phyloP scores from a whole-genome alignment of 768 basidiomycete genomes.

The Serendipita vermifera region DNA sequence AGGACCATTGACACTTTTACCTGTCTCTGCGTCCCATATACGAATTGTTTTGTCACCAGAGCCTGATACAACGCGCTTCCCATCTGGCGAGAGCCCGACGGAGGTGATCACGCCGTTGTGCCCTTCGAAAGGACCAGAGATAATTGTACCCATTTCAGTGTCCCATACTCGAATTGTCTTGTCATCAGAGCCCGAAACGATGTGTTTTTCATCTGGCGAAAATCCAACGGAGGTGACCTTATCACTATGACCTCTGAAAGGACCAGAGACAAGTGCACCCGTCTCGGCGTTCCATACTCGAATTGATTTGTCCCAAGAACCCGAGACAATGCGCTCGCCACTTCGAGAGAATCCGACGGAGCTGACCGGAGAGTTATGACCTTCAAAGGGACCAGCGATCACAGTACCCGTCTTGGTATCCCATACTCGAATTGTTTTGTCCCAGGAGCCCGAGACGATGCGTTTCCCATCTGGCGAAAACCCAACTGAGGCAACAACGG shows the following conservation, averaged over 20 bases:
- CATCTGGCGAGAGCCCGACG: constrained; percentile 32
- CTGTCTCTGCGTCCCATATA: constrained; percentile 34
- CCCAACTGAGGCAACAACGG: neutral
- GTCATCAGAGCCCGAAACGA: neutral
- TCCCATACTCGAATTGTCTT: neutral
- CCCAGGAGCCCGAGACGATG: neutral
- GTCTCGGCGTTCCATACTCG: neutral
- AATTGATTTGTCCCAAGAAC: neutral
- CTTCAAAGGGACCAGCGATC: neutral
- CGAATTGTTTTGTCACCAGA: constrained; percentile 33
- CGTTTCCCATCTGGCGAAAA: neutral
- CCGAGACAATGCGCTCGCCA: neutral
- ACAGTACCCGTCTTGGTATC: neutral
- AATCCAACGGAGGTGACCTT: neutral
- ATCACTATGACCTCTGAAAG: neutral
- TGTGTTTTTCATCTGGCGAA: neutral
- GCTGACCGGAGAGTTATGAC: neutral
- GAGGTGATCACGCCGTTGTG: constrained; percentile 30
- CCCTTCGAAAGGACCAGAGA: neutral
- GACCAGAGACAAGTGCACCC: neutral
- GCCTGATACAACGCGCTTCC: constrained; percentile 31
- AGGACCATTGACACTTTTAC: neutral
- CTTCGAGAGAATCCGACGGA: neutral
- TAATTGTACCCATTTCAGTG: neutral
- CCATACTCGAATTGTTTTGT: neutral